Evolutionary conservation across 176 grass and related monocot genomes (phyloP), one percentile per base, ranked within the genome.

Genomic region (Tuctoria greenei): DNA sequence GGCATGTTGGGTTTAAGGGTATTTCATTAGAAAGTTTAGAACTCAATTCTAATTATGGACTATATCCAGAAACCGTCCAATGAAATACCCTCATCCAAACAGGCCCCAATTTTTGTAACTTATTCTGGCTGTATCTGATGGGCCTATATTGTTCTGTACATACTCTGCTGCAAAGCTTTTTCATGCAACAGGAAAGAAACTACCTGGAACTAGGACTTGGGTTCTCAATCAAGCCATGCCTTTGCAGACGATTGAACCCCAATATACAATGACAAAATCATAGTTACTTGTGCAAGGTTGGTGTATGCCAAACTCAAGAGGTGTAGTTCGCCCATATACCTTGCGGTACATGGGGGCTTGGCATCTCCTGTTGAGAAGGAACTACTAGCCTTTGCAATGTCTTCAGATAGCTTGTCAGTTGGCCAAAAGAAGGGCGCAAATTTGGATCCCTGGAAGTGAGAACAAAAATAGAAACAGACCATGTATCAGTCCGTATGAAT

Each of bases 341-440:
- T 78, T 97, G 88, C 0, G 68, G 66, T 38, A 71, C 74, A 38
- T 69, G 72, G 37, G 81, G 52, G 37, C 67, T 91, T 9, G 74
- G 78, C 62, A 86, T 72, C 49, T 93, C 94, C 78, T 91, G 88
- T 68, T 85, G 74, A 23, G 78, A 87, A 25, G 84, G 81, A 75
- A 83, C 85, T 45, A 91, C 78, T 69, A 97, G 78, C 66, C 88
- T 87, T 58, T 89, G 91, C 78, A 97, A 78, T 66, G 90, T 82
- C 72, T 85, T 89, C 64, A 97, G 80, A 64, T 76, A 87, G 52
- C 47, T 89, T 8, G 86, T 89, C 64, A 97, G 66, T 20, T 97
- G 86, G 9, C 36, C 82, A 74, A 97, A 97, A 24, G 94, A 93
- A 44, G 94, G 94, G 16, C 91, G 90, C 78, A 93, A 82, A 66